These are phyloP conservation scores for Coemansia guatemalensis DNA, from an alignment of 192 early-diverging fungal species.

Conservation along the genomic window DNA sequence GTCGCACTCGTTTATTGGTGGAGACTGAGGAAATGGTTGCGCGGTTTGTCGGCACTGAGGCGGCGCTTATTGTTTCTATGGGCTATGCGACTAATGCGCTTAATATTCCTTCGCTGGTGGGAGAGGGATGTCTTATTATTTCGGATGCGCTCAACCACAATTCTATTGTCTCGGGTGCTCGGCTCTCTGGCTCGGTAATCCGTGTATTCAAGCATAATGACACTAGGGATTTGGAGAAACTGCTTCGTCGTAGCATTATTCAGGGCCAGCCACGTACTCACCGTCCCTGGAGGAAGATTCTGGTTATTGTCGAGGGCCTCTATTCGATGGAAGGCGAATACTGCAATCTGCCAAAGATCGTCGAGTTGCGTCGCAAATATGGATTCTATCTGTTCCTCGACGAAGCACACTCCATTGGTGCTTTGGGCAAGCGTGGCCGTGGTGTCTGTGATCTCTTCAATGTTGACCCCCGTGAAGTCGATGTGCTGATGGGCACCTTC, in stretches of 20 bases:
- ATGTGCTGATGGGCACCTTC: slow-evolving; percentile 97
- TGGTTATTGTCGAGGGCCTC: slow-evolving; percentile 93
- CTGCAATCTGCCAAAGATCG: slow-evolving; percentile 82
- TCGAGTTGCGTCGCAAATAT: slow-evolving; percentile 87
- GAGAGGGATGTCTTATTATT: slow-evolving; percentile 86
- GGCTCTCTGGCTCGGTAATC: slow-evolving; percentile 88
- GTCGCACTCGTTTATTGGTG: slow-evolving; percentile 65
- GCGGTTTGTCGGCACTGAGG: slow-evolving; percentile 85
- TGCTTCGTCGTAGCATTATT: slow-evolving; percentile 84
- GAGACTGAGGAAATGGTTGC: slow-evolving; percentile 86
- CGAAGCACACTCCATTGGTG: slow-evolving; percentile 96
- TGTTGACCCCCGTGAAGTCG: slow-evolving; percentile 84
- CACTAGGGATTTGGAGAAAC: slow-evolving; percentile 70
- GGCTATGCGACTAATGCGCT: slow-evolving; percentile 98
- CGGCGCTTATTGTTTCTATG: slow-evolving; percentile 88
- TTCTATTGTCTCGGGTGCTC: slow-evolving; percentile 88
- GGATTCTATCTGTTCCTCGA: slow-evolving; percentile 96
- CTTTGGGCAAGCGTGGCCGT: slow-evolving; percentile 88
- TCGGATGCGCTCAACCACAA: slow-evolving; percentile 96
- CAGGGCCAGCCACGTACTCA: slow-evolving; percentile 97
- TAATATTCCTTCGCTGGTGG: slow-evolving; percentile 84
- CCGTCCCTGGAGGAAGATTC: slow-evolving; percentile 98
- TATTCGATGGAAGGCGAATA: slow-evolving; percentile 98
- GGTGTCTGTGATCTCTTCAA: slow-evolving; percentile 96
- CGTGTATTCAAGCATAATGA: slow-evolving; percentile 95